Conservation (phyloP, 345 rosid genomes). For the Toxicodendron radicans region DNA sequence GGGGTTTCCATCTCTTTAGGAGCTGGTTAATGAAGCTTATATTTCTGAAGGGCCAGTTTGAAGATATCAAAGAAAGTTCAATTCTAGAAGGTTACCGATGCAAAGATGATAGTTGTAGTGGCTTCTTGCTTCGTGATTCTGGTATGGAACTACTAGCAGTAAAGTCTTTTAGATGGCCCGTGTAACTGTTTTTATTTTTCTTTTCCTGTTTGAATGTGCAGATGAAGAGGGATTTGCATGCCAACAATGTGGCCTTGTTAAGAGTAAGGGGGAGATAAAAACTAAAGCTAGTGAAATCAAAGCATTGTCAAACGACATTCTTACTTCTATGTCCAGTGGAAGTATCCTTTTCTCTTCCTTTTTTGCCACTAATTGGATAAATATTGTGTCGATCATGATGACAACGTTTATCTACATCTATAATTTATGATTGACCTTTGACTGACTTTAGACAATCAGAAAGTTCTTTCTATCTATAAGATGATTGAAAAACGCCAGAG, state of each 20-base stretch:
- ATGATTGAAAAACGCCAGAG: conserved; percentile 64
- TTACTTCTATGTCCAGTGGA: conserved; percentile 35
- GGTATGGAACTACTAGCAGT: conserved; percentile 34
- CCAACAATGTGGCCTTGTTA: conserved; percentile 68
- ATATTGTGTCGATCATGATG: neutral
- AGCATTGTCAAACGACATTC: conserved; percentile 43
- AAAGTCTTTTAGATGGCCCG: conserved; percentile 5
- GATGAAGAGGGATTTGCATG: conserved; percentile 76
- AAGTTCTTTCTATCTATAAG: conserved; percentile 47
- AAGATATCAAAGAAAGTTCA: conserved; percentile 84
- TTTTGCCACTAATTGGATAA: neutral
- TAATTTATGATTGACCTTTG: conserved; percentile 30
- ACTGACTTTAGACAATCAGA: conserved; percentile 49
- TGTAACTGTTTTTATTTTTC: neutral
- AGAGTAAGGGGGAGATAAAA: conserved; percentile 72
- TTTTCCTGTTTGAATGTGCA: conserved; percentile 39
- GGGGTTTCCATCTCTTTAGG: neutral
- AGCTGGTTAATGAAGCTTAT: conserved; percentile 14
- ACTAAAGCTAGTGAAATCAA: conserved; percentile 49
- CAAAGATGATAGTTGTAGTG: conserved; percentile 59
- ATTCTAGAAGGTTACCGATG: conserved; percentile 89
- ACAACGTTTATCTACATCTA: neutral
- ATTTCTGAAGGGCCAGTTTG: conserved; percentile 56
- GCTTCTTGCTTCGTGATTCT: conserved; percentile 78
- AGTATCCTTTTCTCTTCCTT: conserved; percentile 45